These are phyloP conservation scores for Dactylellina cionopaga DNA, from an alignment of 2,329 filamentous ascomycete genomes.

Conservation along the genomic window DNA sequence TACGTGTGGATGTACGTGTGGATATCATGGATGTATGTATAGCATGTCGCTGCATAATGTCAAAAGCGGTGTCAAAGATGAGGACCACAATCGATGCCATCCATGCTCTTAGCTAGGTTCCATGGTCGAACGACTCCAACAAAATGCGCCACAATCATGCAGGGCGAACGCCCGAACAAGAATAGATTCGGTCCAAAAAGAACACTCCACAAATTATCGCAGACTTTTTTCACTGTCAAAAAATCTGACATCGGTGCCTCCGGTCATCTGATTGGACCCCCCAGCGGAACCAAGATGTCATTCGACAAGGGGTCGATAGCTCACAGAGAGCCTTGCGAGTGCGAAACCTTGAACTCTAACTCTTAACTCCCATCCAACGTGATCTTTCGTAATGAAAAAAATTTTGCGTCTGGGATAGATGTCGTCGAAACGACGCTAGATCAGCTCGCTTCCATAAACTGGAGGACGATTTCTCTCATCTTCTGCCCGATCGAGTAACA, in stretches of 20 bases:
- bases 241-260: constrained; percentile 19
- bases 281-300: constrained; percentile 8
- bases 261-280: constrained; percentile 21
- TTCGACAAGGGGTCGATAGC: constrained; percentile 19
- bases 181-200: not conserved
- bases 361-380: not conserved
- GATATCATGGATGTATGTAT: not conserved
- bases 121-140: not conserved
- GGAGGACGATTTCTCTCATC: constrained; percentile 26
- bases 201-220: constrained; percentile 33
- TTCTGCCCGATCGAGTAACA: constrained; percentile 28
- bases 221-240: constrained; percentile 22
- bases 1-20: too few species aligned
- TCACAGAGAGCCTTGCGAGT: not conserved
- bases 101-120: not conserved
- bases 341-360: not conserved
- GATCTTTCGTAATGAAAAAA: constrained; percentile 8
- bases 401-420: not conserved
- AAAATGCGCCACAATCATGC: constrained; percentile 27
- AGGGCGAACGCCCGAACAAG: constrained; percentile 9
- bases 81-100: not conserved
- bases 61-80: constrained; percentile 23
- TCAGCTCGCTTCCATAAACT: constrained; percentile 10
- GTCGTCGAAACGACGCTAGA: constrained; percentile 10
- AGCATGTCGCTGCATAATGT: constrained; percentile 10